Evolutionary conservation across 2,329 filamentous ascomycete genomes (phyloP), one percentile per base, ranked within the genome.

Genomic region (Zasmidium citrigriseum): DNA sequence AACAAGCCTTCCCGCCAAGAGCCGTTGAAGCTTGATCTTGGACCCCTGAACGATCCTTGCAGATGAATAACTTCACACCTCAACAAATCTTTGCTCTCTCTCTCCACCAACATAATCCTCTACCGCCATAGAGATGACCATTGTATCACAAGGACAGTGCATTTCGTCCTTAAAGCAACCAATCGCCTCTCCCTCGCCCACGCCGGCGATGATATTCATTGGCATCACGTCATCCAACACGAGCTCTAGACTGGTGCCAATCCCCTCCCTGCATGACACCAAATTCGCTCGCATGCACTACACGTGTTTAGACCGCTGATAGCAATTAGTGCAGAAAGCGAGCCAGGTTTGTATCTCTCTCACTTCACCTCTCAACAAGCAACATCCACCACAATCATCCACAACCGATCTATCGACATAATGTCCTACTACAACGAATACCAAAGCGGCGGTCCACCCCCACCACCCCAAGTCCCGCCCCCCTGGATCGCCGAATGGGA

Each of bases 401-500:
- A 7, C 27, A 34, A 34, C 27, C 27, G 7, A 34, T 7, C 7
- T 21, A 48, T 24, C 18, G 23, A 48, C 1, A 51, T 34, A 47
- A 57, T 57, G 54, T 57, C 54, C 48, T 57, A 57, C 54, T 52
- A 57, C 41, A 49, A 57, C 29, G 41, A 58, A 21, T 25, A 25
- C n/a, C 58, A 60, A 14, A 52, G 55, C 45, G 58, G 58, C 3
- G 57, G 57, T 47, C 47, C 52, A 18, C 64, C 65, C 21, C 66
- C 66, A 51, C 72, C 71, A 27, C 73, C 68, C 9, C 68, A 72
- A 44, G 66, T 75, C 10, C 75, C 77, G 9, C 71, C 70, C 29
- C 78, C 78, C 16, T 81, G 79, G 79, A 64, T 73, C 46, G 70
- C 78, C n/a, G 73, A 74, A 51, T 81, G 76, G 76, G 75, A 78